A percentile compares a stretch with the other conserved stretches of the same genome.
Conservation (phyloP, 257 asterid species). For the Leonotis leonurus region DNA sequence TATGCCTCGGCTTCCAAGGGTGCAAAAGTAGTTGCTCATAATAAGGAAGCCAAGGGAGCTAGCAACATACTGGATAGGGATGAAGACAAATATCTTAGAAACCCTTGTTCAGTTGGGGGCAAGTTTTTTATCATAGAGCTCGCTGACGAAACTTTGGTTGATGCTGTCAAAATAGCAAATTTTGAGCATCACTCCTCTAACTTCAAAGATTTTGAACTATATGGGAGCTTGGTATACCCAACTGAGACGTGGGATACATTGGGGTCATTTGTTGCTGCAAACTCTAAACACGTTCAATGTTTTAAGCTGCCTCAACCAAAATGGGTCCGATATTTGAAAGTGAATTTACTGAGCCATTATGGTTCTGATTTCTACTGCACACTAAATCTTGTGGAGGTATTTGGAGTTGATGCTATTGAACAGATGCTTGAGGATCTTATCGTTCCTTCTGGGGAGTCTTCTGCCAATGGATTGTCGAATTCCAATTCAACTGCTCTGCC, state of each 20-base stretch:
- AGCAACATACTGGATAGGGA: slow-evolving; percentile 75
- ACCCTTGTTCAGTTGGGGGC: slow-evolving; percentile 74
- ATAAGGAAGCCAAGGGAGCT: slow-evolving; percentile 93
- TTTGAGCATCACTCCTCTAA: slow-evolving; percentile 88
- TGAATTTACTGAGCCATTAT: slow-evolving; percentile 66
- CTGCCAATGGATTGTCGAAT: slow-evolving; percentile 26
- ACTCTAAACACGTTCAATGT: slow-evolving; percentile 75
- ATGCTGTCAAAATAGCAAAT: slow-evolving; percentile 82
- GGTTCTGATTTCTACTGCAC: slow-evolving; percentile 96
- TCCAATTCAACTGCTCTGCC: slow-evolving; percentile 45
- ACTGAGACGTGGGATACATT: slow-evolving; percentile 62
- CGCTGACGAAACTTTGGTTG: slow-evolving; percentile 78
- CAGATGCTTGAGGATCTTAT: slow-evolving; percentile 96
- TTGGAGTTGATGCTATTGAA: slow-evolving; percentile 91
- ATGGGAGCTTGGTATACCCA: slow-evolving; percentile 74
- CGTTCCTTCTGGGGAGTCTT: slow-evolving; percentile 48
- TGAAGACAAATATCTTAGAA: slow-evolving; percentile 80
- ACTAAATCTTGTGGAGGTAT: slow-evolving; percentile 83
- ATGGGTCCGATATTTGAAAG: slow-evolving; percentile 85
- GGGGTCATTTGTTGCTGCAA: slow-evolving; percentile 76
- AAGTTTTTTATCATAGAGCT: slow-evolving; percentile 76
- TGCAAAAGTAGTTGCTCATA: slow-evolving; percentile 79
- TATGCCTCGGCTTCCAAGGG: slow-evolving; percentile 92
- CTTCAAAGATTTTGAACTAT: slow-evolving; percentile 72
- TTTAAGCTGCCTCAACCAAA: slow-evolving; percentile 82